Evolutionary conservation across 2,329 filamentous ascomycete genomes (phyloP).

Genomic region (Microdochium nivale): DNA sequence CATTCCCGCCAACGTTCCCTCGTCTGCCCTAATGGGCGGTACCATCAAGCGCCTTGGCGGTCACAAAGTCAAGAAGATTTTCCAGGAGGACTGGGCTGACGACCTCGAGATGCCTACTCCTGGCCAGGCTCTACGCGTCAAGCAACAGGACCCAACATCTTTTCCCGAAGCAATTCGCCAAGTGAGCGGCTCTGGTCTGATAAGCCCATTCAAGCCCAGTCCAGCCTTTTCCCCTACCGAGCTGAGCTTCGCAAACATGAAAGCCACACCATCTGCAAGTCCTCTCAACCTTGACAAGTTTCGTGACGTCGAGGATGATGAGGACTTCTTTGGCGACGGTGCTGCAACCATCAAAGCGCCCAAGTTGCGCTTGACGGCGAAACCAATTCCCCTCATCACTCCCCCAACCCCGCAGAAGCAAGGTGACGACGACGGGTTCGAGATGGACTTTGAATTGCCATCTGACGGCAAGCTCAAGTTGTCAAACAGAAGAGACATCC

Average conservation of each 20-base stretch:
- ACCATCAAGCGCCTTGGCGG: constrained; percentile 85
- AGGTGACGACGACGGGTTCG: constrained; percentile 56
- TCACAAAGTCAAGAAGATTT: constrained; percentile 61
- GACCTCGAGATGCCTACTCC: constrained; percentile 62
- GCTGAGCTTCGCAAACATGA: constrained; percentile 19
- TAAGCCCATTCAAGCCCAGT: constrained; percentile 26
- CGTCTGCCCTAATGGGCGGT: constrained; percentile 82
- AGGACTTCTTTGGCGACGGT: constrained; percentile 56
- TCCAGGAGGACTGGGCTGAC: constrained; percentile 75
- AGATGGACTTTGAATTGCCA: constrained; percentile 65
- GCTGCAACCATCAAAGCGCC: constrained; percentile 60
- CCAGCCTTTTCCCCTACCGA: constrained; percentile 7
- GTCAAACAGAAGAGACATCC: constrained; percentile 50
- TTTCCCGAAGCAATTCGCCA: constrained; percentile 64
- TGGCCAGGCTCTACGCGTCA: constrained; percentile 55
- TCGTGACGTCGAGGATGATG: constrained; percentile 51
- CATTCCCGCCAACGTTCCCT: constrained; percentile 75
- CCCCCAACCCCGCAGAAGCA: constrained; percentile 46
- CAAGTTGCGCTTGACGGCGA: constrained; percentile 27
- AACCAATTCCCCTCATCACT: constrained; percentile 35
- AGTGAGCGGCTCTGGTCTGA: constrained; percentile 51
- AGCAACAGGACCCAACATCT: constrained; percentile 46
- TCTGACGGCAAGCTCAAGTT: constrained; percentile 57
- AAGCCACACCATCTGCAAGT: constrained; percentile 26
- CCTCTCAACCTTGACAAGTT: constrained; percentile 55